phyloP scores from a whole-genome alignment of 176 grass and related monocot genomes.

The Zoysia pacifica region DNA sequence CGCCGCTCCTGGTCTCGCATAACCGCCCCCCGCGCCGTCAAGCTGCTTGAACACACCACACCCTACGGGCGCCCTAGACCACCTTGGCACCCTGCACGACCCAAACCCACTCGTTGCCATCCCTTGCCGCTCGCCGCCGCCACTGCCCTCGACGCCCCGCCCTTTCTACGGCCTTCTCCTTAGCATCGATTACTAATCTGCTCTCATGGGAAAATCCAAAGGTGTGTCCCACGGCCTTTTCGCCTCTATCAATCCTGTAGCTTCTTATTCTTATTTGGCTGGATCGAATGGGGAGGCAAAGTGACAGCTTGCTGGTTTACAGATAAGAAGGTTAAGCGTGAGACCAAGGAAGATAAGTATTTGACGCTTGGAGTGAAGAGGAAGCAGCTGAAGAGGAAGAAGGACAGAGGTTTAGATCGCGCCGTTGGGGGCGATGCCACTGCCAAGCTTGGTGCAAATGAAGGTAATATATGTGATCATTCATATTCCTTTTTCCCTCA shows the following conservation, averaged over 20 bases:
- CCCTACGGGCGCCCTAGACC: no score
- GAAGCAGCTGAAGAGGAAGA: constrained; percentile 69
- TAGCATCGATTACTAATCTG: constrained; percentile 13
- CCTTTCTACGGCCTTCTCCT: not conserved
- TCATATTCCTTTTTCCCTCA: not conserved
- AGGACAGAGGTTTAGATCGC: constrained; percentile 40
- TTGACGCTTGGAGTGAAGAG: constrained; percentile 58
- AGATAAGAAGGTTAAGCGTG: constrained; percentile 59
- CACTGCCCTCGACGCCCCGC: not conserved
- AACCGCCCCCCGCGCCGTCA: no score
- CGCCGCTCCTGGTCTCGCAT: no score
- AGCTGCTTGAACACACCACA: no score
- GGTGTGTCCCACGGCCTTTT: constrained; percentile 14
- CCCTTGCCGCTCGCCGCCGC: not conserved
- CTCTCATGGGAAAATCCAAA: constrained; percentile 53
- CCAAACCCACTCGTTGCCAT: no score
- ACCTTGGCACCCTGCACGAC: no score
- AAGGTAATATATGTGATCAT: constrained; percentile 21
- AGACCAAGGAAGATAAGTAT: constrained; percentile 47
- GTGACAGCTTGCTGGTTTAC: not conserved
- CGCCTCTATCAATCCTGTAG: not conserved
- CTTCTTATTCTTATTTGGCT: constrained; percentile 1
- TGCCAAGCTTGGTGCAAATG: not conserved
- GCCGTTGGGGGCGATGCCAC: constrained; percentile 19
- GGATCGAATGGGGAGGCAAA: not conserved